Conservation (phyloP, 129 eudicot genomes). For the Chrysanthemum seticuspe region DNA sequence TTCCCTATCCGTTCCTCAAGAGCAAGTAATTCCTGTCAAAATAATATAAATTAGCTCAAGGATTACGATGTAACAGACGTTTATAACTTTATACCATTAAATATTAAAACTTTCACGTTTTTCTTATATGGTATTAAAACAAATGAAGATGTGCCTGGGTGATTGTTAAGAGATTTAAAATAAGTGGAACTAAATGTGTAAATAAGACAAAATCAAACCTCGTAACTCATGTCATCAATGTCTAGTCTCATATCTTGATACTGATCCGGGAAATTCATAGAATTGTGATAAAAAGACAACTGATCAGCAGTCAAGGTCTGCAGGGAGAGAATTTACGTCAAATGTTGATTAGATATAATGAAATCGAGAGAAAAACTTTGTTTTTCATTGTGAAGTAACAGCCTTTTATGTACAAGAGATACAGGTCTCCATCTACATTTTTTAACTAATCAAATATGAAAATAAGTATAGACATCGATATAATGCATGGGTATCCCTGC, state of each 20-base stretch:
- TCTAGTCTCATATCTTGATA: constrained; percentile 57
- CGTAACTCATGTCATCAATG: constrained; percentile 48
- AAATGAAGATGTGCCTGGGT: background rate
- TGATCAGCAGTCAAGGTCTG: constrained; percentile 36
- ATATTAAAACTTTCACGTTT: background rate
- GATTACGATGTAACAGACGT: background rate
- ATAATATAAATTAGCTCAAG: background rate
- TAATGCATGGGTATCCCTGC: background rate
- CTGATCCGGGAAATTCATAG: constrained; percentile 30
- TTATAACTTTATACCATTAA: background rate
- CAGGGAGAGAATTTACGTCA: constrained; percentile 7
- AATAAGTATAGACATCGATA: background rate
- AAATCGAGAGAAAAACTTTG: background rate
- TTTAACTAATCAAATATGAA: too few species aligned
- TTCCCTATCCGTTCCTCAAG: constrained; percentile 46
- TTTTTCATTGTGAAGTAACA: too few species aligned
- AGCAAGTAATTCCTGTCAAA: constrained; percentile 46
- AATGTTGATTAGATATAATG: background rate
- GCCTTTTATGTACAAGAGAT: too few species aligned
- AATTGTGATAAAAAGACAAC: constrained; percentile 28
- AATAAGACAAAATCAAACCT: constrained; percentile 28
- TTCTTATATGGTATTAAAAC: background rate
- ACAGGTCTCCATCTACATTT: too few species aligned
- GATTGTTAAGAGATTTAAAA: background rate
- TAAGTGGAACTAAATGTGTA: background rate